Percentiles rank a stretch among this genome's conserved stretches.
These are phyloP conservation scores for Davidsoniella eucalypti DNA, from an alignment of 2,329 filamentous ascomycete genomes.

Conservation along the genomic window DNA sequence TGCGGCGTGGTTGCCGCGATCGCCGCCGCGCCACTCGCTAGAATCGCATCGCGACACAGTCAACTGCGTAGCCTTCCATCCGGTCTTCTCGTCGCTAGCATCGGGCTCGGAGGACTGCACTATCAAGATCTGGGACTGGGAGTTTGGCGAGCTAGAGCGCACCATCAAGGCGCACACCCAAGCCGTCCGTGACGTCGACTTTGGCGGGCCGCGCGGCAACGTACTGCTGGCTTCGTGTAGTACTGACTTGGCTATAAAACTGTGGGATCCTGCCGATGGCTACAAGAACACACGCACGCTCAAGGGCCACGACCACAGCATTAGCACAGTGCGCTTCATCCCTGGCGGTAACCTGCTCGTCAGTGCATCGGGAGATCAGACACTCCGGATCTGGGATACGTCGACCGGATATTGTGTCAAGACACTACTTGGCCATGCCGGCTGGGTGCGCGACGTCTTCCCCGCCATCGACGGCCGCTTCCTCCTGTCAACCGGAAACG, in stretches of 20 bases:
- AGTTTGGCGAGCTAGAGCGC: conserved; percentile 73
- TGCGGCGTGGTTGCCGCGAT: conserved; percentile 67
- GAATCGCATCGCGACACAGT: conserved; percentile 69
- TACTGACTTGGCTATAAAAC: conserved; percentile 80
- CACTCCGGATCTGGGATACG: conserved; percentile 79
- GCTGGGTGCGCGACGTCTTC: conserved; percentile 81
- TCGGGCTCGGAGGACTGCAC: conserved; percentile 84
- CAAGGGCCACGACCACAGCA: conserved; percentile 81
- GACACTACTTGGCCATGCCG: conserved; percentile 70
- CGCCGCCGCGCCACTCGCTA: conserved; percentile 64
- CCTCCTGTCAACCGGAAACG: conserved; percentile 67
- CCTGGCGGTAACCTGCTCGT: conserved; percentile 76
- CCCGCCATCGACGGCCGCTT: conserved; percentile 72
- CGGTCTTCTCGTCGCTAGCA: conserved; percentile 75
- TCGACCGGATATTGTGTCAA: conserved; percentile 85
- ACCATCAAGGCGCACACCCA: conserved; percentile 89
- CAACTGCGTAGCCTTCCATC: conserved; percentile 83
- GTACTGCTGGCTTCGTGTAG: conserved; percentile 59
- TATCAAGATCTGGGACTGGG: conserved; percentile 97
- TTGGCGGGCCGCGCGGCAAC: conserved; percentile 66
- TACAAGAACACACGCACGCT: conserved; percentile 92
- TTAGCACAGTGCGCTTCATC: conserved; percentile 77
- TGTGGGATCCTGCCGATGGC: conserved; percentile 83
- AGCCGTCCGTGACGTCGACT: conserved; percentile 76
- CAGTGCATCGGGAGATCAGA: conserved; percentile 71